phyloP scores from a whole-genome alignment of 495 filamentous ascomycete genomes.

The Beverwykella pulmonaria region DNA sequence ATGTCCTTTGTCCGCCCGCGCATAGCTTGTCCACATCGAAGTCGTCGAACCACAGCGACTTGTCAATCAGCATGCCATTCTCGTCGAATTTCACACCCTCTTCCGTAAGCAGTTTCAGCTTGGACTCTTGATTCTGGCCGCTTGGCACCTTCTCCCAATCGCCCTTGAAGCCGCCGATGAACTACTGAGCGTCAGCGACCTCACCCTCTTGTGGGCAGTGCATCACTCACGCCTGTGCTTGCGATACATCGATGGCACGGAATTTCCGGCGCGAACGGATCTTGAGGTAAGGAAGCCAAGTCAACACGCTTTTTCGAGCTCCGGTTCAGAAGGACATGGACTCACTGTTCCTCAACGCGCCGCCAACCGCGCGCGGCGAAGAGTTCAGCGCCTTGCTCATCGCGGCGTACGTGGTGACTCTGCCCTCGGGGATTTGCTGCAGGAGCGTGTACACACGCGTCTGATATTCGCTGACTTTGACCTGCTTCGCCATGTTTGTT shows the following conservation, averaged over 20 bases:
- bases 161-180: slow-evolving; percentile 54
- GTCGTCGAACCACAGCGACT: slow-evolving; percentile 45
- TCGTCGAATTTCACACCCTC: slow-evolving; percentile 56
- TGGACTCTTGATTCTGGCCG: slow-evolving; percentile 52
- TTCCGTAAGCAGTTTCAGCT: slow-evolving; percentile 49
- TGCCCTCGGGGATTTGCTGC: slow-evolving; percentile 68
- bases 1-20: not conserved
- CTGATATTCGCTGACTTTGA: slow-evolving; percentile 42
- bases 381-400: slow-evolving; percentile 67
- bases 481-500: slow-evolving; percentile 27
- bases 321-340: not conserved
- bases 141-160: slow-evolving; percentile 54
- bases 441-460: slow-evolving; percentile 65
- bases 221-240: slow-evolving; percentile 42
- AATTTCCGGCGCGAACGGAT: slow-evolving; percentile 50
- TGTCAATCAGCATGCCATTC: slow-evolving; percentile 50
- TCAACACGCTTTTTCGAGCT: not conserved
- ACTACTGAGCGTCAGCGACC: slow-evolving; percentile 24
- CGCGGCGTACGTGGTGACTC: slow-evolving; percentile 72
- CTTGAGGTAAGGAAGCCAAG: not conserved
- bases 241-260: slow-evolving; percentile 50
- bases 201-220: not conserved
- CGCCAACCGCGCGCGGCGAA: slow-evolving; percentile 78
- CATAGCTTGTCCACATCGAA: slow-evolving; percentile 41
- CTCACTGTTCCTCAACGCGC: slow-evolving; percentile 62